A percentile compares a stretch with the other conserved stretches of the same genome.
These are phyloP conservation scores for Pneumocystis sp. DNA, from an alignment of 1,139 yeast species.

Conservation along the genomic window DNA sequence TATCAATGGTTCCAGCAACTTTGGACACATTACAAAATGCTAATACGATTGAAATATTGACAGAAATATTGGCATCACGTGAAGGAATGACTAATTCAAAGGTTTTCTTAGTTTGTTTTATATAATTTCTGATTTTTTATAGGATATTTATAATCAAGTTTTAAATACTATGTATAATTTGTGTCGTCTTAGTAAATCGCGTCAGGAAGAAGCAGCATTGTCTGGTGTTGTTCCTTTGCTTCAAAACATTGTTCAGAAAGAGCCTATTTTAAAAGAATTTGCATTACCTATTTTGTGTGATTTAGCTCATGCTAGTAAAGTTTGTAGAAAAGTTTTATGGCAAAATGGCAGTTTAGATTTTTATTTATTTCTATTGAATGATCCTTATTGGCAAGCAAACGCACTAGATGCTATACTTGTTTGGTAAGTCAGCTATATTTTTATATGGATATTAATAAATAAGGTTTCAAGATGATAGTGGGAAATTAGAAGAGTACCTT, in stretches of 20 bases:
- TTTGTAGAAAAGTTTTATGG: slow-evolving; percentile 29
- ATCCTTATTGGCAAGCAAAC: slow-evolving; percentile 58
- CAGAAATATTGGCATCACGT: slow-evolving; percentile 13
- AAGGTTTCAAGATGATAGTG: slow-evolving; percentile 23
- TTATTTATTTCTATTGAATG: slow-evolving; percentile 36
- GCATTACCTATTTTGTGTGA: slow-evolving; percentile 51
- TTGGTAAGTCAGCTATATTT: slow-evolving; percentile 16
- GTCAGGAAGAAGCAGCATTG: slow-evolving; percentile 40
- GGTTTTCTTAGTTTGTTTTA: background rate
- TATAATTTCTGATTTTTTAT: slow-evolving; percentile 8
- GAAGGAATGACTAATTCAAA: slow-evolving; percentile 5
- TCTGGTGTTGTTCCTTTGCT: slow-evolving; percentile 42
- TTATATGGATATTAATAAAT: background rate
- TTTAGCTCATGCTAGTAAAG: slow-evolving; percentile 36
- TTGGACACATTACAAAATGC: slow-evolving; percentile 20
- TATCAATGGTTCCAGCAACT: slow-evolving; percentile 21
- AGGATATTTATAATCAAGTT: slow-evolving; percentile 20
- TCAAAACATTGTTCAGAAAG: slow-evolving; percentile 32
- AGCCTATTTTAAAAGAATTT: slow-evolving; percentile 44
- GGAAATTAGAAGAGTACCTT: slow-evolving; percentile 18
- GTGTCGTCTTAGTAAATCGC: slow-evolving; percentile 40
- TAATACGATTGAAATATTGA: slow-evolving; percentile 22
- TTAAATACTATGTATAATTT: slow-evolving; percentile 32
- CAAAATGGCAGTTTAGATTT: slow-evolving; percentile 32
- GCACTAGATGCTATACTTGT: slow-evolving; percentile 43